A percentile compares a stretch with the other conserved stretches of the same genome.
phyloP scores from a whole-genome alignment of 202 grass and related monocot species.

The Saccharum hybrid region DNA sequence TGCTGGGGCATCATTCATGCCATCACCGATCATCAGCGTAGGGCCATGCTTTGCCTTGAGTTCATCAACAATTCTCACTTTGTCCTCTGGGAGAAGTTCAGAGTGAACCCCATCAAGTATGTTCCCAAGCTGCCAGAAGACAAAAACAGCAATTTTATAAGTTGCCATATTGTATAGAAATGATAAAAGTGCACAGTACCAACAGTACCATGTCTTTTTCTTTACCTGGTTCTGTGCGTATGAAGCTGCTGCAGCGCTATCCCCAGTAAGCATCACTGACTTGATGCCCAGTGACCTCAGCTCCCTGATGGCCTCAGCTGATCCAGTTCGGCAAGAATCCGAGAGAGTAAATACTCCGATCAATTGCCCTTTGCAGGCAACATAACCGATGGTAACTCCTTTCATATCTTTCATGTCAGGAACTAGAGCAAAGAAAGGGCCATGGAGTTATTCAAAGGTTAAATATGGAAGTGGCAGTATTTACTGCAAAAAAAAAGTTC shows the following conservation, averaged over 20 bases:
- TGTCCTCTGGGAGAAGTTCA: conserved; percentile 90
- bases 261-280: conserved; percentile 94
- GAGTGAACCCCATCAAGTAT: conserved; percentile 68
- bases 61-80: conserved; percentile 76
- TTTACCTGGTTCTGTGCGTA: conserved; percentile 86
- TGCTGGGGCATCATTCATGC: conserved; percentile 96
- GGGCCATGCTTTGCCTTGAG: conserved; percentile 71
- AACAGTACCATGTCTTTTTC: background rate
- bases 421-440: conserved; percentile 53
- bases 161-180: background rate
- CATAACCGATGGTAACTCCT: conserved; percentile 74
- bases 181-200: background rate
- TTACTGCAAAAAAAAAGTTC: background rate
- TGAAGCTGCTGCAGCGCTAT: conserved; percentile 68
- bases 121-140: conserved; percentile 68
- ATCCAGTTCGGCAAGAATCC: conserved; percentile 82
- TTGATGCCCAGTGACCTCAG: conserved; percentile 82
- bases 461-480: background rate
- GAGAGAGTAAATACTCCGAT: conserved; percentile 83
- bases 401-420: conserved; percentile 58
- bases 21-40: conserved; percentile 88
- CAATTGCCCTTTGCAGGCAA: conserved; percentile 58
- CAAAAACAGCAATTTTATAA: background rate
- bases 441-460: background rate
- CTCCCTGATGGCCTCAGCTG: conserved; percentile 75